A percentile compares a stretch with the other conserved stretches of the same genome.
Evolutionary conservation across 2,329 filamentous ascomycete species (phyloP).

Genomic region (Nothophoma quercina): DNA sequence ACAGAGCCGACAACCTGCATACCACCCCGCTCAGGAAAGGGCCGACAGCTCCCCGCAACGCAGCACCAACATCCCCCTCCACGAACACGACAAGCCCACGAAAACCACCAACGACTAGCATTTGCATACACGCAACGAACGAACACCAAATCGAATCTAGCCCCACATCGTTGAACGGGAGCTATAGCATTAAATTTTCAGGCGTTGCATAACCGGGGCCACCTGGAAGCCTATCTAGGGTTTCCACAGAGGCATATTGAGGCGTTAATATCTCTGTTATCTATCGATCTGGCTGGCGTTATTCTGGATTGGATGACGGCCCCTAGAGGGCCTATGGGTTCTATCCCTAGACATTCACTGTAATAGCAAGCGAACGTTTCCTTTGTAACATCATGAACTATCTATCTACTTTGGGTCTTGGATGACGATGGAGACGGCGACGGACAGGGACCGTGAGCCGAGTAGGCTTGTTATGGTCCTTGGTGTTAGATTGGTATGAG

Average conservation of each 20-base stretch:
- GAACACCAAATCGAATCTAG: background rate
- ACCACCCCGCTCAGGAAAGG: background rate
- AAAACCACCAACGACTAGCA: background rate
- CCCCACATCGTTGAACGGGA: background rate
- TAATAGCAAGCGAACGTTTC: constrained; percentile 28
- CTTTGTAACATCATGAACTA: constrained; percentile 31
- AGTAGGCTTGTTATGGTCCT: background rate
- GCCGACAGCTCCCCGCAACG: background rate
- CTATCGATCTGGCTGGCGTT: constrained; percentile 1
- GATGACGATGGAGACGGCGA: constrained; percentile 10
- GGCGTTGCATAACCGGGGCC: constrained; percentile 17
- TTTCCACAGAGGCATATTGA: constrained; percentile 1
- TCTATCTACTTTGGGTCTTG: constrained; percentile 16
- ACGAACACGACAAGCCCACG: background rate
- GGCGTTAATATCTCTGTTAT: constrained; percentile 7
- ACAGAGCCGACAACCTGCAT: background rate
- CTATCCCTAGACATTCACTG: constrained; percentile 26
- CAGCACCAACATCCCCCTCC: background rate
- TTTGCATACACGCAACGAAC: constrained; percentile 1
- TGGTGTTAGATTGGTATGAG: constrained; percentile 9
- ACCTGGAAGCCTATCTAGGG: background rate
- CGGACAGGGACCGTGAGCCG: background rate
- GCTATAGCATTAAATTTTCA: constrained; percentile 3
- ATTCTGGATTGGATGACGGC: constrained; percentile 1
- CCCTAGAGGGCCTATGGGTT: background rate